Base-by-base conservation (phyloP, 495 filamentous ascomycete species). In the Penicillium simplicissimum region DNA sequence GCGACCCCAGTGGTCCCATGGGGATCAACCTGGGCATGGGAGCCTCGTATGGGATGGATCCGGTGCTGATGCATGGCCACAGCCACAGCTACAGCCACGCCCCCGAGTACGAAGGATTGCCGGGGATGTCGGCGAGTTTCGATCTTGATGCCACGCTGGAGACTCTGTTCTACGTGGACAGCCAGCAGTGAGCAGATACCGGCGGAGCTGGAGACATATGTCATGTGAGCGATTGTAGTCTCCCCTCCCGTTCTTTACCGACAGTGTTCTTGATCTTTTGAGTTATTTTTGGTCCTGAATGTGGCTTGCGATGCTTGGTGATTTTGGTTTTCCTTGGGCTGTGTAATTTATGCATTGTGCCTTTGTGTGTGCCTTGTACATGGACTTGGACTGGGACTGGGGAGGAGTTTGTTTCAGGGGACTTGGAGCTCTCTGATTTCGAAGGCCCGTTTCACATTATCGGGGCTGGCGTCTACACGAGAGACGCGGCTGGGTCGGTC, bases 131-230 rank as follows among this genome's bases (percentile, higher is more conserved):
- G 11, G 65, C 68, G 11, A 59, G 53, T 23, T 72, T 73, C 61
- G 64, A 58, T 43, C 31, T 74, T 15, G 69, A 69, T 38, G n/a
- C 68, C 34, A 55, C 74, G 21, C 65, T 76, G 23, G 73, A 77
- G 55, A 57, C 55, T 34, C 67, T 75, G 11, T 79, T 73, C 57
- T 81, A 73, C 54, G 53, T 76, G 45, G 73, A 72, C 72, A 76
- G 54, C 64, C 67, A 59, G 57, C 23, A 25, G 23, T 25, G 23
- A 25, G 23, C 38, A 68, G 25, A 45, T 75, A 33, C 65, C 67
- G 33, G 65, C 74, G 28, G 76, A 76, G 63, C 64, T 75, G 47
- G 71, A 75, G 57, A 67, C 72, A 51, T 77, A 74, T 73, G 72
- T 76, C 58, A 67, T 71, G 63, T 71, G 65, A 71, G 55, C 59